These are phyloP conservation scores for Ustilago curta DNA, from an alignment of 1,284 basidiomycete genomes.

Conservation along the genomic window DNA sequence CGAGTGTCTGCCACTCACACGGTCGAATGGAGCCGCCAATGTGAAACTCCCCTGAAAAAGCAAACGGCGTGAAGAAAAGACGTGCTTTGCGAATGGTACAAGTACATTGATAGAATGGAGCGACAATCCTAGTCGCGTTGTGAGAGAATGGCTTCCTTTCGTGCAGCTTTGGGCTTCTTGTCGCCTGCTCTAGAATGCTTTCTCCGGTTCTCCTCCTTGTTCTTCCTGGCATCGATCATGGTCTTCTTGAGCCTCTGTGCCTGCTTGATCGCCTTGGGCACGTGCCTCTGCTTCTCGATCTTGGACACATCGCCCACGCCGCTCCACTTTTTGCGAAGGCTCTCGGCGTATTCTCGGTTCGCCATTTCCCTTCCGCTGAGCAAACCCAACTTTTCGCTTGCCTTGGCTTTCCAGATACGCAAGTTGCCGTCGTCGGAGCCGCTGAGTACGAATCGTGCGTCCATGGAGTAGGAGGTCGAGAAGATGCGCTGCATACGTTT, in stretches of 20 bases:
- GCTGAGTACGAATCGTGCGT: conserved; percentile 90
- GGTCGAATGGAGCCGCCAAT: background rate
- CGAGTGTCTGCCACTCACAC: background rate
- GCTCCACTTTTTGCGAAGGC: conserved; percentile 89
- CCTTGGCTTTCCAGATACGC: conserved; percentile 94
- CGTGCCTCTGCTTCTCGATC: conserved; percentile 83
- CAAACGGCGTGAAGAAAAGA: background rate
- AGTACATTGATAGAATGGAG: conserved; percentile 26
- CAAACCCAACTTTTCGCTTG: conserved; percentile 91
- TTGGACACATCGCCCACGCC: conserved; percentile 78
- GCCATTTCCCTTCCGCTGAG: conserved; percentile 91
- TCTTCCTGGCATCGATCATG: conserved; percentile 88
- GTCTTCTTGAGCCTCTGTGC: conserved; percentile 88
- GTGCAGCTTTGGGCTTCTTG: conserved; percentile 89
- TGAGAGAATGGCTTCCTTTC: conserved; percentile 73
- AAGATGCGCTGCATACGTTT: conserved; percentile 96
- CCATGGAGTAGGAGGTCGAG: conserved; percentile 78
- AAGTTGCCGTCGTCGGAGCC: conserved; percentile 98
- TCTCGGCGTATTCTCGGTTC: conserved; percentile 90
- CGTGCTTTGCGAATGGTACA: conserved; percentile 20
- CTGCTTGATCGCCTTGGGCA: conserved; percentile 90
- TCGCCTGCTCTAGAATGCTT: conserved; percentile 78
- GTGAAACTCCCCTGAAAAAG: no score
- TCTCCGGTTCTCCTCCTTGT: conserved; percentile 92
- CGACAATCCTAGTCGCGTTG: conserved; percentile 18